phyloP scores from a whole-genome alignment of 768 basidiomycete species.

The Tulasnella sp. region DNA sequence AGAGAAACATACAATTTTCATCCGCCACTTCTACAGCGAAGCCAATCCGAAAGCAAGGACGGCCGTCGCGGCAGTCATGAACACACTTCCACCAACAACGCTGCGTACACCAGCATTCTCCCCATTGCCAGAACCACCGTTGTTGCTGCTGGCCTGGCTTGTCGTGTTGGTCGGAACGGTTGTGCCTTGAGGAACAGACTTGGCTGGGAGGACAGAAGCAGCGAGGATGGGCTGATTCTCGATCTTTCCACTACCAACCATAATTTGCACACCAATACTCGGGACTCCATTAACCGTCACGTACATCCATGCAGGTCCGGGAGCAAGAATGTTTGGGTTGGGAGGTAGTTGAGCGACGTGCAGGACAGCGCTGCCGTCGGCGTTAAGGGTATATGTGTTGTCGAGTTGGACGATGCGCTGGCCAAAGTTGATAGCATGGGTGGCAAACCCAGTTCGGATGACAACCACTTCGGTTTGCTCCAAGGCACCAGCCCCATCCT shows the following conservation, averaged over 20 bases:
- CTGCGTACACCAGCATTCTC: not conserved
- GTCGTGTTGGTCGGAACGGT: constrained; percentile 12
- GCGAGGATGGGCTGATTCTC: constrained; percentile 1
- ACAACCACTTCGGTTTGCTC: constrained; percentile 43
- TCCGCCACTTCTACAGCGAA: not conserved
- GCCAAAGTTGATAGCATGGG: constrained; percentile 29
- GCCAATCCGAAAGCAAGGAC: not conserved
- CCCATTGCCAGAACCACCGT: not conserved
- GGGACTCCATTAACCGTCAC: constrained; percentile 55
- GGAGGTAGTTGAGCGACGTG: constrained; percentile 53
- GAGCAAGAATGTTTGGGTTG: constrained; percentile 53
- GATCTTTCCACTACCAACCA: constrained; percentile 51
- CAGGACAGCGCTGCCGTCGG: constrained; percentile 33
- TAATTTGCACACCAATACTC: constrained; percentile 46
- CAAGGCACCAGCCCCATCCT: constrained; percentile 34
- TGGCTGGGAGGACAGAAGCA: not conserved
- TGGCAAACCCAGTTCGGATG: constrained; percentile 31
- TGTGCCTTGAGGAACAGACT: constrained; percentile 8
- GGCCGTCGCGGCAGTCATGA: not conserved
- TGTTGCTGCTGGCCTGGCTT: too few relatives aligned
- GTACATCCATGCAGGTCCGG: constrained; percentile 68
- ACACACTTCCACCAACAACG: not conserved
- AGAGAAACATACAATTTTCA: not conserved
- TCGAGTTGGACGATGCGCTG: constrained; percentile 51
- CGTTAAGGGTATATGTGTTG: constrained; percentile 36